Percentiles rank a stretch among this genome's conserved stretches.
Evolutionary conservation across 306 rosid species (phyloP).

Genomic region (Phaseolus lunatus): DNA sequence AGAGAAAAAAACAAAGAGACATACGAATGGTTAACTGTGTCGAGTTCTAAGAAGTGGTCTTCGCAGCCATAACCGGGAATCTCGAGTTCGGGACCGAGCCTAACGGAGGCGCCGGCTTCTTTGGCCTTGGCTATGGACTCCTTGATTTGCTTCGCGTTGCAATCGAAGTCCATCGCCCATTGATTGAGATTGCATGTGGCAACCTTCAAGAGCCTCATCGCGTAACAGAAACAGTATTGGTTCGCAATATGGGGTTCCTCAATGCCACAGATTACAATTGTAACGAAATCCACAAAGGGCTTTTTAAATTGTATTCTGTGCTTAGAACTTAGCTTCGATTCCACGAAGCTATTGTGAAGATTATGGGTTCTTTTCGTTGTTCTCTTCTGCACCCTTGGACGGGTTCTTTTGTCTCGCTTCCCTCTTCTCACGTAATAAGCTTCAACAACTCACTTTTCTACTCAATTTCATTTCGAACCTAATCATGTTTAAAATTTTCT

Average conservation of each 20-base stretch:
- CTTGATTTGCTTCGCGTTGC: constrained; percentile 72
- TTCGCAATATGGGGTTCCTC: not conserved
- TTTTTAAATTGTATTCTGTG: not conserved
- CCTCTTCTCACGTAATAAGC: constrained; percentile 8
- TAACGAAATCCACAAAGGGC: not conserved
- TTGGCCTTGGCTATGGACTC: constrained; percentile 71
- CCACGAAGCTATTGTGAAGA: constrained; percentile 35
- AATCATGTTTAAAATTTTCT: too few species aligned
- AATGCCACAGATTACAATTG: not conserved
- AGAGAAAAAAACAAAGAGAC: not conserved
- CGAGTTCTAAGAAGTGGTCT: constrained; percentile 97
- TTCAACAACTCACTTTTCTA: too few species aligned
- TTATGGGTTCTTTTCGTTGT: not conserved
- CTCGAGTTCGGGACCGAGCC: constrained; percentile 98
- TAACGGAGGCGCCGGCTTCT: constrained; percentile 74
- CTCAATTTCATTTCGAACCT: too few species aligned
- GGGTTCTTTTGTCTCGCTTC: constrained; percentile 28
- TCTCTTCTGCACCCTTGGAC: constrained; percentile 53
- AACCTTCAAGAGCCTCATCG: constrained; percentile 87
- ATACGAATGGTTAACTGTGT: constrained; percentile 83
- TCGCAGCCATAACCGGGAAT: constrained; percentile 96
- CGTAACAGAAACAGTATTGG: not conserved
- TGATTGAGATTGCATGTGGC: constrained; percentile 96
- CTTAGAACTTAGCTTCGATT: constrained; percentile 42
- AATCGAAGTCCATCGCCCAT: constrained; percentile 98